Conservation (phyloP, 352 stramenopile genomes). For the Pythium sp. region DNA sequence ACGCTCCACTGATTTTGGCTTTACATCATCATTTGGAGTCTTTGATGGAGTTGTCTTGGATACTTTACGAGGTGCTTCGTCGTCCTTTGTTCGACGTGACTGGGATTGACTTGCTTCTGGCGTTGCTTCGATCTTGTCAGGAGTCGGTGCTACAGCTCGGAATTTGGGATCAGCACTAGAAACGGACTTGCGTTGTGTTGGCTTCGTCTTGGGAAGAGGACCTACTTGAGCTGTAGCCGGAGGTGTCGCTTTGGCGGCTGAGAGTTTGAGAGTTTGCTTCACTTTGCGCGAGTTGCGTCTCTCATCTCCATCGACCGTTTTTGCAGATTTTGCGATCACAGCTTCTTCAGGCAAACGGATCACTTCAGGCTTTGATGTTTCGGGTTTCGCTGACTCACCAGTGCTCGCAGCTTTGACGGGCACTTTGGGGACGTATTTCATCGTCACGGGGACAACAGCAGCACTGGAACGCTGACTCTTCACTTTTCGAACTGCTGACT, state of each 20-base stretch:
- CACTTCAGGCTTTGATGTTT: neutral
- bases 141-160: neutral
- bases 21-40: neutral
- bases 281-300: neutral
- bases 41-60: neutral
- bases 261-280: neutral
- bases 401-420: neutral
- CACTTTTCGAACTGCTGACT: neutral
- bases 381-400: neutral
- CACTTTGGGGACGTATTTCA: conserved; percentile 4
- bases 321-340: neutral
- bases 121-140: neutral
- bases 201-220: neutral
- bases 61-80: neutral
- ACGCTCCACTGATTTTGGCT: neutral
- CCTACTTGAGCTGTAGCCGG: neutral
- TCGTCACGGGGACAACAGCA: neutral
- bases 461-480: neutral
- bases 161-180: neutral
- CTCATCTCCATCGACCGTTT: neutral
- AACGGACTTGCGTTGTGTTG: neutral
- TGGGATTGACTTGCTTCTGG: neutral
- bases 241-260: neutral
- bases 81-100: neutral
- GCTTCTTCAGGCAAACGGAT: neutral